Evolutionary conservation across 768 basidiomycete genomes (phyloP).

Genomic region (Kwoniella pini): DNA sequence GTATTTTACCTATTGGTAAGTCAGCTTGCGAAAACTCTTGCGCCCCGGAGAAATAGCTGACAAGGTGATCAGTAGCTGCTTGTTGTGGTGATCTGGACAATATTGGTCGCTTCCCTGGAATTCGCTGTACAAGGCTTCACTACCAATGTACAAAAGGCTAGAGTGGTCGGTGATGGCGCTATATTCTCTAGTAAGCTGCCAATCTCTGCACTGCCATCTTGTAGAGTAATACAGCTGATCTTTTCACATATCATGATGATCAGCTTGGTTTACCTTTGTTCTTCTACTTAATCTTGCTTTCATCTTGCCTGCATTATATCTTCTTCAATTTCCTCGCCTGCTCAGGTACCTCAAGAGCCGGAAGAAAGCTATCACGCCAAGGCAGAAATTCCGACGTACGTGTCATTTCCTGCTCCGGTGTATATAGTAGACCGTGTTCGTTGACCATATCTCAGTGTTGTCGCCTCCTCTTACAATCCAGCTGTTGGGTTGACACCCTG

Average conservation of each 20-base stretch:
- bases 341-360: constrained; percentile 64
- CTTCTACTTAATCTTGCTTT: constrained; percentile 65
- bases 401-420: too few species aligned
- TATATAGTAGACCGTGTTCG: too few species aligned
- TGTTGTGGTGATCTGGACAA: constrained; percentile 65
- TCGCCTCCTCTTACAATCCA: constrained; percentile 73
- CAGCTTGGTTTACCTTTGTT: constrained; percentile 46
- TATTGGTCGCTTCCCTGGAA: constrained; percentile 68
- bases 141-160: constrained; percentile 47
- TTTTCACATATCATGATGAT: too few species aligned
- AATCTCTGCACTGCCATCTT: too few species aligned
- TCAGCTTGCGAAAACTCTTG: neutral
- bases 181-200: constrained; percentile 69
- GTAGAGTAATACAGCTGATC: neutral
- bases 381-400: constrained; percentile 75
- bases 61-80: constrained; percentile 54
- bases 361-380: constrained; percentile 67
- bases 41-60: too few species aligned
- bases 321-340: constrained; percentile 71
- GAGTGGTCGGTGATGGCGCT: constrained; percentile 66
- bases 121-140: constrained; percentile 68
- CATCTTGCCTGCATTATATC: constrained; percentile 67
- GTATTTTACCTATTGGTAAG: constrained; percentile 32
- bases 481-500: constrained; percentile 68
- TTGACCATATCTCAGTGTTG: too few species aligned